phyloP scores from a whole-genome alignment of 78 protist genomes.

The Dictyostelium purpureum region DNA sequence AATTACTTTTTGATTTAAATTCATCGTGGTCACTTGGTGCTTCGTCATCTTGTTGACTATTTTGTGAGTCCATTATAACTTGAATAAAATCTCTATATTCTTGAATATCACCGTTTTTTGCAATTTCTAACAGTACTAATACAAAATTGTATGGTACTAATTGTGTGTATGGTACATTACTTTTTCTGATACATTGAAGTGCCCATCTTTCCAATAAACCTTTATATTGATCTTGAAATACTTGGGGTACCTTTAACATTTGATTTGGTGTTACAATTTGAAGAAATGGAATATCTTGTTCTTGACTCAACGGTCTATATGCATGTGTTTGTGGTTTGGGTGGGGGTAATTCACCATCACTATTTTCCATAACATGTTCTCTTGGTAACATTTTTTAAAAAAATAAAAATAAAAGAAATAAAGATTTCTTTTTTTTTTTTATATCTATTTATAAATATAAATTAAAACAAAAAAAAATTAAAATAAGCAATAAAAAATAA shows the following conservation, averaged over 20 bases:
- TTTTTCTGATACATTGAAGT: not conserved
- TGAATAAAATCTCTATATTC: constrained; percentile 28
- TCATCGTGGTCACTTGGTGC: not conserved
- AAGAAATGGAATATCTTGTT: constrained; percentile 7
- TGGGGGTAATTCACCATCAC: not conserved
- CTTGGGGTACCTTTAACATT: not conserved
- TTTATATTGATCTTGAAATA: constrained; percentile 34
- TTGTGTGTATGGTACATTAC: not conserved
- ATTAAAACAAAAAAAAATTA: not conserved
- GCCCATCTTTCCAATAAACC: constrained; percentile 28
- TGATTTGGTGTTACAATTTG: constrained; percentile 46
- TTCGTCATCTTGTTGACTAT: not conserved
- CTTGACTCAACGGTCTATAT: not conserved
- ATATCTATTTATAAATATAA: not conserved
- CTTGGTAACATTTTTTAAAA: not conserved
- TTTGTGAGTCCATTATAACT: not conserved
- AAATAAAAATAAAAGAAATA: too few relatives aligned
- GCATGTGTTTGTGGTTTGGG: not conserved
- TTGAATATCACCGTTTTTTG: constrained; percentile 30
- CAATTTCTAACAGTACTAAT: constrained; percentile 1
- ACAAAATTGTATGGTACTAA: constrained; percentile 22
- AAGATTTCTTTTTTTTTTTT: not conserved
- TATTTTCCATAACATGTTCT: not conserved
- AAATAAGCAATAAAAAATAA: not conserved
- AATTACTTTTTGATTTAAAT: too few relatives aligned